Evolutionary conservation across 208 protist species (phyloP).

Genomic region (Trypanosoma mega): DNA sequence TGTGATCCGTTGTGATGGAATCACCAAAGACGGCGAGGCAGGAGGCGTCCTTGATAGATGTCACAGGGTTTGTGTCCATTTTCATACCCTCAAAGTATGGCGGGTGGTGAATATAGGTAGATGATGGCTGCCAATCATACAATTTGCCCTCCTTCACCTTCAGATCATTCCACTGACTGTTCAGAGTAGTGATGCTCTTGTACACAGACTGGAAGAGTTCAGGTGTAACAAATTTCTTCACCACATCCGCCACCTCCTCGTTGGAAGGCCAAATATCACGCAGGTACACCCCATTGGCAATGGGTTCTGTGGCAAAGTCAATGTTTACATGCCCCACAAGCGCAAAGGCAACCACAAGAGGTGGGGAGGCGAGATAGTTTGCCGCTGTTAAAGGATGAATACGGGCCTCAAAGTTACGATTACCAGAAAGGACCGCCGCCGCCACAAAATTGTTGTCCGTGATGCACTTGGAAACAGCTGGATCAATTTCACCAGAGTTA

Average conservation of each 20-base stretch:
- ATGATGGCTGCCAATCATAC: slow-evolving; percentile 94
- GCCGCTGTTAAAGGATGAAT: slow-evolving; percentile 93
- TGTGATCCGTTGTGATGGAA: slow-evolving; percentile 97
- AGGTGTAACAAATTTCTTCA: slow-evolving; percentile 85
- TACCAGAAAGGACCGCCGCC: slow-evolving; percentile 94
- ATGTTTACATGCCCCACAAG: slow-evolving; percentile 94
- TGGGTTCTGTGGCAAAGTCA: slow-evolving; percentile 90
- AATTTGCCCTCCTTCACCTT: slow-evolving; percentile 79
- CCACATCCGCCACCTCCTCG: slow-evolving; percentile 72
- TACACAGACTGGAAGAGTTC: slow-evolving; percentile 93
- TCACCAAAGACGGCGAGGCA: slow-evolving; percentile 94
- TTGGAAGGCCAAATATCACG: slow-evolving; percentile 96
- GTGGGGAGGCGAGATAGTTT: slow-evolving; percentile 96
- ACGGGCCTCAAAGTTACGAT: slow-evolving; percentile 97
- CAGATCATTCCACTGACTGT: slow-evolving; percentile 91
- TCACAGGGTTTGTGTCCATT: slow-evolving; percentile 41
- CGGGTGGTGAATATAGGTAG: slow-evolving; percentile 96
- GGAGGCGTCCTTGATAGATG: slow-evolving; percentile 74
- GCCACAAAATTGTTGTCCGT: slow-evolving; percentile 92
- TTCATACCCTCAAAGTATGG: slow-evolving; percentile 94
- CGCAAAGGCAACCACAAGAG: slow-evolving; percentile 95
- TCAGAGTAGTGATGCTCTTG: slow-evolving; percentile 86
- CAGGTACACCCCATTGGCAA: slow-evolving; percentile 94
- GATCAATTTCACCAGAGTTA: slow-evolving; percentile 93
- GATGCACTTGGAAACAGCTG: slow-evolving; percentile 91